Conservation (phyloP, 495 filamentous ascomycete genomes). For the Collariella sp. region DNA sequence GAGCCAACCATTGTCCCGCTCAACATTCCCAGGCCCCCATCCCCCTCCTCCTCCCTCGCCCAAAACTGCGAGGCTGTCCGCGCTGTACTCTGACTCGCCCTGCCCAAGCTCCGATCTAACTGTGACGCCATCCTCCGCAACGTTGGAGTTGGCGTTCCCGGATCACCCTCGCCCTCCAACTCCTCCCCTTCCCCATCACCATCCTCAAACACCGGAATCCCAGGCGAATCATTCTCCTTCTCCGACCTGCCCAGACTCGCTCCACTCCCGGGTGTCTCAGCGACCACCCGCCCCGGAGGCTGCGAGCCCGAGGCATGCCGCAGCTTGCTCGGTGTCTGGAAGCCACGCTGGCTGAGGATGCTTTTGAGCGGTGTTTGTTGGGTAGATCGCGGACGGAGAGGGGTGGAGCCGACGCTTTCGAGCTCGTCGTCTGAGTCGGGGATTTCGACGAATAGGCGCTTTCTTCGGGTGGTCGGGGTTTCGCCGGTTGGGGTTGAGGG, state of each 20-base stretch:
- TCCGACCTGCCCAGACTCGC: slow-evolving; percentile 18
- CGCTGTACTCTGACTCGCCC: background rate
- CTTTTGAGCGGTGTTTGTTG: slow-evolving; percentile 2
- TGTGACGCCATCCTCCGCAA: background rate
- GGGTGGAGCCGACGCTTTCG: slow-evolving; percentile 19
- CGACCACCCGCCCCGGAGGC: background rate
- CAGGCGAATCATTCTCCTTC: slow-evolving; percentile 18
- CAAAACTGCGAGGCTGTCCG: slow-evolving; percentile 8
- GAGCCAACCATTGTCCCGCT: background rate
- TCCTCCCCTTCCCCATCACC: background rate
- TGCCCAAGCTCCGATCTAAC: background rate
- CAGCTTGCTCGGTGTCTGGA: background rate
- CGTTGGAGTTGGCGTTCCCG: slow-evolving; percentile 5
- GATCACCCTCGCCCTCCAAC: background rate
- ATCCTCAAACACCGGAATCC: slow-evolving; percentile 8
- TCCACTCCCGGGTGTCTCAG: background rate
- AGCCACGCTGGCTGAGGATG: background rate
- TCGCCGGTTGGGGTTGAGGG: background rate
- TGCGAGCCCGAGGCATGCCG: background rate
- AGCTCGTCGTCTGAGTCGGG: slow-evolving; percentile 38
- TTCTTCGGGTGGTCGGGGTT: slow-evolving; percentile 10
- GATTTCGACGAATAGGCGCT: slow-evolving; percentile 23
- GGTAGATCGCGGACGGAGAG: slow-evolving; percentile 5
- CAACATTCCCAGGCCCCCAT: background rate
- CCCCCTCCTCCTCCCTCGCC: background rate